Evolutionary conservation across 441 rosid species (phyloP).

Genomic region (Eutrema salsugineum): DNA sequence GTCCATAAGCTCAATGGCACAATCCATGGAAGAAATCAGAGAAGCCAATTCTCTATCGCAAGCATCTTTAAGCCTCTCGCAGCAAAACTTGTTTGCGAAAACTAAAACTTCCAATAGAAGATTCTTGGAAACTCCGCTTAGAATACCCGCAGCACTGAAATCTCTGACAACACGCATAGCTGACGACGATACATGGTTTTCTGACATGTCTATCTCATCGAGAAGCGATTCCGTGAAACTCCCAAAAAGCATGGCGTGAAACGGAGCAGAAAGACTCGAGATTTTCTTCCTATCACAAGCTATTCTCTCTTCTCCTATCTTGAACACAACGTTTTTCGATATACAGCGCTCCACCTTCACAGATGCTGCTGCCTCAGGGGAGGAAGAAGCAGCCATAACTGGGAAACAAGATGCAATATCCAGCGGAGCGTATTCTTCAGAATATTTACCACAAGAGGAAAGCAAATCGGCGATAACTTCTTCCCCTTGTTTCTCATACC

Average conservation of each 20-base stretch:
- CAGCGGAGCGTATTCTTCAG: constrained; percentile 62
- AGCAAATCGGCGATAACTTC: constrained; percentile 84
- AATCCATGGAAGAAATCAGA: constrained; percentile 61
- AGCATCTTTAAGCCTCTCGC: constrained; percentile 83
- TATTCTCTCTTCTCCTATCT: constrained; percentile 74
- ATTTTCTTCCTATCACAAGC: constrained; percentile 78
- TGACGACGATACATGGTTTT: constrained; percentile 65
- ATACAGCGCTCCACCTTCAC: constrained; percentile 25
- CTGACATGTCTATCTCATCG: constrained; percentile 84
- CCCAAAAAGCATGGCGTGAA: constrained; percentile 91
- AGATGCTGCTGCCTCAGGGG: constrained; percentile 34
- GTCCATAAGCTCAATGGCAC: constrained; percentile 88
- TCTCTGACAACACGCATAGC: constrained; percentile 71
- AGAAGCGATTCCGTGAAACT: constrained; percentile 73
- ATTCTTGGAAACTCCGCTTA: constrained; percentile 51
- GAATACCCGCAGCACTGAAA: constrained; percentile 60
- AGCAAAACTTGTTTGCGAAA: constrained; percentile 89
- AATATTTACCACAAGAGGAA: constrained; percentile 71
- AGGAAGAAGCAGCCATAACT: constrained; percentile 33
- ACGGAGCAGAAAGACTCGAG: constrained; percentile 83
- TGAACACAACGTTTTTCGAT: constrained; percentile 56
- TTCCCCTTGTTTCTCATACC: constrained; percentile 86
- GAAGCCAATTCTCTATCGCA: constrained; percentile 85
- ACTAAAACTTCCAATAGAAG: constrained; percentile 76
- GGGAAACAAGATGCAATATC: constrained; percentile 64